Evolutionary conservation across 2,329 filamentous ascomycete species (phyloP), one percentile per base, ranked within the genome.

Genomic region (Pyrenochaeta sp.): DNA sequence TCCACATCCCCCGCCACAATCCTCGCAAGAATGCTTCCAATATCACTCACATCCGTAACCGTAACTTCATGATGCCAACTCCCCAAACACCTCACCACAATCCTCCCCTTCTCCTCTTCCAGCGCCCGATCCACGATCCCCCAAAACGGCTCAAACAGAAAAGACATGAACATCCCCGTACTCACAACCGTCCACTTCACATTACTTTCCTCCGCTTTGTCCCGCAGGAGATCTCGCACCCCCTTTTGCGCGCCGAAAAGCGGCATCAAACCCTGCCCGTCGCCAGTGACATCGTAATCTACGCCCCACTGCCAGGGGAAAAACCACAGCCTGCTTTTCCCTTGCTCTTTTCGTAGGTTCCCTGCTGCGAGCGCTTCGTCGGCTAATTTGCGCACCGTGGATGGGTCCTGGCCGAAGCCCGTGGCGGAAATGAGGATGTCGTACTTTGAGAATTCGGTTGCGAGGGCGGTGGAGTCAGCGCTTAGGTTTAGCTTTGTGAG

Each of bases 231-330:
- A 30, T 71, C 65, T 2, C 71, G 59, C 0, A 76, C 71, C 44
- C 32, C 81, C 0, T 88, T 78, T 77, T 91, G 88, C 79, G 90
- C 89, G 57, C 88, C 88, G 65, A 91, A 91, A 13, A 91, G 69
- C 34, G 87, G 84, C 73, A 90, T 88, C 43, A 84, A 79, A 27
- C 84, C 86, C 0, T 84, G 84, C 0, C 78, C 72, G 0, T 72
- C 69, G 2, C 88, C 87, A 15, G 91, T 85, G 28, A 79, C 71
- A 55, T 91, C 88, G 74, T 91, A 92, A 69, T 92, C 87, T 25
- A 91, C 85, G 0, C 90, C 90, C 71, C 88, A 91, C 72, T 92
- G 89, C 90, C 90, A 92, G 0, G 90, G 89, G 19, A 91, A 82
- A 68, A 84, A 91, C 69, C 72, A 72, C 1, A 72, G 4, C 9